Conservation (phyloP, 2,329 filamentous ascomycete species). For the Ascomycota sp. region DNA sequence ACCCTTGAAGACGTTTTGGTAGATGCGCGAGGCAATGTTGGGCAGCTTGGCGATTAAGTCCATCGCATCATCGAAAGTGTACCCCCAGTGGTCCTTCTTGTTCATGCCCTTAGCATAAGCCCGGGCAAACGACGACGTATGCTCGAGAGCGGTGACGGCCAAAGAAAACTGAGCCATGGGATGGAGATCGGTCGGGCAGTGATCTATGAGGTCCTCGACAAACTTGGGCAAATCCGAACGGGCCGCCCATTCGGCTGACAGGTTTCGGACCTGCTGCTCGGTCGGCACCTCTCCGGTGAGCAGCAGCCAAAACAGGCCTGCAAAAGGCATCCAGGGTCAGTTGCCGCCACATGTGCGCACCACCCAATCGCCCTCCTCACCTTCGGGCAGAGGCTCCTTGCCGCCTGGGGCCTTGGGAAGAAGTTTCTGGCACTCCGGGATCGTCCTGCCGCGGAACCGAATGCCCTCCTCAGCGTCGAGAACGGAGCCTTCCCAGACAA, state of each 20-base stretch:
- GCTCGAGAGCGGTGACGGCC: conserved; percentile 93
- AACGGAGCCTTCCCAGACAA: conserved; percentile 98
- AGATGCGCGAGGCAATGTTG: conserved; percentile 94
- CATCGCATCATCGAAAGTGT: conserved; percentile 99
- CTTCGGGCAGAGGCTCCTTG: conserved; percentile 92
- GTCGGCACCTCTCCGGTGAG: conserved; percentile 92
- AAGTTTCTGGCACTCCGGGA: conserved; percentile 93
- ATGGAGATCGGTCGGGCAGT: conserved; percentile 96
- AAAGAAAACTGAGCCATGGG: conserved; percentile 99
- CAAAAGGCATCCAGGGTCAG: neutral
- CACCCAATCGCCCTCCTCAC: conserved; percentile 17
- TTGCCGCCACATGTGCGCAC: neutral
- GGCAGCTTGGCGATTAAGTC: conserved; percentile 98
- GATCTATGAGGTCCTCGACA: conserved; percentile 98
- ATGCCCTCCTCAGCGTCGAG: conserved; percentile 98
- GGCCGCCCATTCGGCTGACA: conserved; percentile 97
- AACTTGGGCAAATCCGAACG: conserved; percentile 94
- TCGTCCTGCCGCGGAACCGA: conserved; percentile 97
- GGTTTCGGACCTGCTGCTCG: conserved; percentile 94
- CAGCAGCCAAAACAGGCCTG: conserved; percentile 97
- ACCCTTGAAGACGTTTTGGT: conserved; percentile 99
- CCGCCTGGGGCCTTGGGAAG: conserved; percentile 94
- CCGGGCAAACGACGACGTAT: conserved; percentile 93
- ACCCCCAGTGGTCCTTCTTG: conserved; percentile 99
- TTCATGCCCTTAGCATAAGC: conserved; percentile 97